Conservation (phyloP, 148 eudicot genomes). For the Amaranthus palmeri region DNA sequence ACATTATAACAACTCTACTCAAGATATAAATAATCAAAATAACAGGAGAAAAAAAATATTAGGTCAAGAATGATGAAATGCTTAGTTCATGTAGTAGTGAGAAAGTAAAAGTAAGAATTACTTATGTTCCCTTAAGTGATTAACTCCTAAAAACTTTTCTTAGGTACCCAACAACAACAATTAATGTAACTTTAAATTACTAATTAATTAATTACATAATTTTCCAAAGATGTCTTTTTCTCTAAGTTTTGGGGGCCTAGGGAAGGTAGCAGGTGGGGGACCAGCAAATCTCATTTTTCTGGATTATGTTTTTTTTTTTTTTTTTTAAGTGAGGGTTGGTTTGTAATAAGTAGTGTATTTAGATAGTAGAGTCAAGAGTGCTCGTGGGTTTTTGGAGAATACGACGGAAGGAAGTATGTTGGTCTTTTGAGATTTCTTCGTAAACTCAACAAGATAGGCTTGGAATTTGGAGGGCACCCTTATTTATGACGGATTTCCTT, state of each 20-base stretch:
- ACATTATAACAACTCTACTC: no score
- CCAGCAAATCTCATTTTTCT: slow-evolving; percentile 39
- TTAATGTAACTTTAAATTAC: slow-evolving; percentile 2
- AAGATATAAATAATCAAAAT: no score
- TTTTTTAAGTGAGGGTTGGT: not conserved
- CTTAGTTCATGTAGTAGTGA: slow-evolving; percentile 10
- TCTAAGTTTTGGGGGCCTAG: slow-evolving; percentile 30
- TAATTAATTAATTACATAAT: slow-evolving; percentile 8
- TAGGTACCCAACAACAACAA: slow-evolving; percentile 1
- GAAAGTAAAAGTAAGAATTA: slow-evolving; percentile 10
- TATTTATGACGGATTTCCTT: slow-evolving; percentile 6
- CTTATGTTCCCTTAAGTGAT: slow-evolving; percentile 11
- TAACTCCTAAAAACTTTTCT: slow-evolving; percentile 7
- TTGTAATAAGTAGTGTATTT: slow-evolving; percentile 12
- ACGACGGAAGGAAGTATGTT: slow-evolving; percentile 83
- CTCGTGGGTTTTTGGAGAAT: slow-evolving; percentile 98
- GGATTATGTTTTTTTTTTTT: slow-evolving; percentile 31
- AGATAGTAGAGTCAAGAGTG: slow-evolving; percentile 24
- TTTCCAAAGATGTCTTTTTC: slow-evolving; percentile 13
- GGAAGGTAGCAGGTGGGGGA: slow-evolving; percentile 41
- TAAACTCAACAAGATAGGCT: slow-evolving; percentile 34
- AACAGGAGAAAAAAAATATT: not conserved
- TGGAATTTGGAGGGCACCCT: slow-evolving; percentile 17
- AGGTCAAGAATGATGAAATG: slow-evolving; percentile 14
- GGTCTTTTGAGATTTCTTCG: slow-evolving; percentile 87